Conservation (phyloP, 202 grass and related monocot species). For the Elaeis oleifera region DNA sequence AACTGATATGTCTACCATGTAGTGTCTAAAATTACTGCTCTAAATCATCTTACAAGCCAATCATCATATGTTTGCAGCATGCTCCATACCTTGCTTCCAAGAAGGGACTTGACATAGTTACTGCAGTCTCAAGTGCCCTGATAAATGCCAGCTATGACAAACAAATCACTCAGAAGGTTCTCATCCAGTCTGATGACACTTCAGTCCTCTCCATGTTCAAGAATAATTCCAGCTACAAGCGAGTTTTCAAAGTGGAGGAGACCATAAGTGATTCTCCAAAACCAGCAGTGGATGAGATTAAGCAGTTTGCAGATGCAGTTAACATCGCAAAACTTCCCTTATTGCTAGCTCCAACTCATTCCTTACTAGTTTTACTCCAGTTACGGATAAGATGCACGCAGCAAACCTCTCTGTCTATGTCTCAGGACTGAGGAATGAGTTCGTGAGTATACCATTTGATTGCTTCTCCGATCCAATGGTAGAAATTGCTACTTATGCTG, state of each 20-base stretch:
- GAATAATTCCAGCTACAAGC: conserved; percentile 40
- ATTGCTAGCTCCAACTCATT: conserved; percentile 46
- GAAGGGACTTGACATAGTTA: conserved; percentile 64
- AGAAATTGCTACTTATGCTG: conserved; percentile 58
- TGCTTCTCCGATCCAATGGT: conserved; percentile 72
- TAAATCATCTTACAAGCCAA: background rate
- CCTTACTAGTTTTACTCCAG: conserved; percentile 50
- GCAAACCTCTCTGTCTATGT: conserved; percentile 58
- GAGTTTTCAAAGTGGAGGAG: conserved; percentile 44
- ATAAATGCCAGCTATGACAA: conserved; percentile 68
- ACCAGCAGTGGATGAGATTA: conserved; percentile 54
- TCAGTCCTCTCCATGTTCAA: conserved; percentile 70
- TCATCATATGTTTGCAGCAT: conserved; percentile 36
- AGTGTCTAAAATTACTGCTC: no score
- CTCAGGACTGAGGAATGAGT: conserved; percentile 81
- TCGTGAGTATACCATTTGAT: conserved; percentile 67
- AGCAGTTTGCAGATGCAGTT: conserved; percentile 41
- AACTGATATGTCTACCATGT: no score
- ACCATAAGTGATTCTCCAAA: conserved; percentile 43
- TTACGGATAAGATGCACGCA: conserved; percentile 39
- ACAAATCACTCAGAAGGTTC: conserved; percentile 39
- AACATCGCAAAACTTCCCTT: conserved; percentile 37
- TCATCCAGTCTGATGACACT: conserved; percentile 74
- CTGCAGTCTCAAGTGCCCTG: conserved; percentile 46
- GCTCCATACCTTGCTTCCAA: conserved; percentile 67